These are phyloP conservation scores for Fusarium longipes DNA, from an alignment of 2,329 filamentous ascomycete species.

Conservation along the genomic window DNA sequence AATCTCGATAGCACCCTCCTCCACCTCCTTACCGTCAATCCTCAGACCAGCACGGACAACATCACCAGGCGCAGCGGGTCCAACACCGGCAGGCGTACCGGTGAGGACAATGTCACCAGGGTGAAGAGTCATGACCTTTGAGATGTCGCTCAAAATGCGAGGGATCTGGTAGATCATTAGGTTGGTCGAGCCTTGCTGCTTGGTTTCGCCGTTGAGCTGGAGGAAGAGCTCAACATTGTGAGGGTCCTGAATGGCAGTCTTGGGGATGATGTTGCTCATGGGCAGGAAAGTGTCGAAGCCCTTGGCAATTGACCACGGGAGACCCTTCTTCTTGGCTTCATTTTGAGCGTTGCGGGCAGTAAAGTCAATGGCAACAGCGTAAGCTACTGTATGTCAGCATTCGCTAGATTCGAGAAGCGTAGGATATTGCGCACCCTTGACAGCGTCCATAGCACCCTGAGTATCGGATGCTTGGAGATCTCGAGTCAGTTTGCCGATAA, in stretches of 20 bases:
- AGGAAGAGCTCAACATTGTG: conserved; percentile 90
- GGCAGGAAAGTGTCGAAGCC: conserved; percentile 98
- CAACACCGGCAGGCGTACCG: conserved; percentile 97
- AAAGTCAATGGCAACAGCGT: conserved; percentile 95
- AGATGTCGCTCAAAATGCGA: conserved; percentile 88
- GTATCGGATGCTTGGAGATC: conserved; percentile 81
- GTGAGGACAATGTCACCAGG: conserved; percentile 93
- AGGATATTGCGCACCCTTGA: conserved; percentile 70
- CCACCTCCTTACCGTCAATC: conserved; percentile 82
- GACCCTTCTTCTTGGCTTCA: conserved; percentile 93
- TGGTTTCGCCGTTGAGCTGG: conserved; percentile 80
- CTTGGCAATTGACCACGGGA: conserved; percentile 96
- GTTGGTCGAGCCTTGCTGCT: conserved; percentile 88
- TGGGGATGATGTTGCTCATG: conserved; percentile 82
- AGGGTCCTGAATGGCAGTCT: conserved; percentile 83
- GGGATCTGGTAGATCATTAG: conserved; percentile 95
- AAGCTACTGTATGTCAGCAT: conserved; percentile 64
- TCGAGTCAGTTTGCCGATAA: conserved; percentile 84
- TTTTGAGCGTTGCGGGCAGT: conserved; percentile 95
- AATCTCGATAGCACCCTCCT: conserved; percentile 87
- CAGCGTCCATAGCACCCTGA: conserved; percentile 80
- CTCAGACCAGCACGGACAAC: conserved; percentile 85
- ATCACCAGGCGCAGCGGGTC: conserved; percentile 85
- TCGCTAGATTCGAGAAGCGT: not conserved
- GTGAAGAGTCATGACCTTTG: conserved; percentile 92